Conservation (phyloP, 2,329 filamentous ascomycete genomes). For the Blastomyces percursus region DNA sequence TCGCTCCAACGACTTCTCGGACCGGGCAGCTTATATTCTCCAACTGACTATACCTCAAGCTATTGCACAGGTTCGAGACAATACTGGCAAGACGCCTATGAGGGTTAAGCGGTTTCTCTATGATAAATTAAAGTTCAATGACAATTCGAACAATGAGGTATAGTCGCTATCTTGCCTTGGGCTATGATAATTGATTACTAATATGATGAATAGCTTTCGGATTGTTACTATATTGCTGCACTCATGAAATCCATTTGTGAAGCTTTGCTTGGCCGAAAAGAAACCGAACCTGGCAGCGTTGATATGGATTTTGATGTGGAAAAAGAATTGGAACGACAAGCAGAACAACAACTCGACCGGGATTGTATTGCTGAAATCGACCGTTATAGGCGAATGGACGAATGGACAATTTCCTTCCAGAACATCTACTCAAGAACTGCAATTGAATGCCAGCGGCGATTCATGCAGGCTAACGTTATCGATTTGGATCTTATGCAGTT, state of each 20-base stretch:
- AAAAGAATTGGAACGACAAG: slow-evolving; percentile 39
- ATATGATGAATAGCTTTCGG: slow-evolving; percentile 53
- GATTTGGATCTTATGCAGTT: slow-evolving; percentile 47
- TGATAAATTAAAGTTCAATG: slow-evolving; percentile 83
- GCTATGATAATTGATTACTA: background rate
- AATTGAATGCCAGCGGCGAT: slow-evolving; percentile 46
- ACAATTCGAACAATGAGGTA: slow-evolving; percentile 73
- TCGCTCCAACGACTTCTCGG: slow-evolving; percentile 79
- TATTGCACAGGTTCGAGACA: slow-evolving; percentile 66
- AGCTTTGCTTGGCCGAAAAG: slow-evolving; percentile 39
- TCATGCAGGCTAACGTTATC: slow-evolving; percentile 44
- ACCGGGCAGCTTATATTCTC: slow-evolving; percentile 74
- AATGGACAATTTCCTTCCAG: slow-evolving; percentile 56
- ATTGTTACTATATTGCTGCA: slow-evolving; percentile 76
- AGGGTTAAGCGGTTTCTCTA: slow-evolving; percentile 73
- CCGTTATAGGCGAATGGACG: slow-evolving; percentile 52
- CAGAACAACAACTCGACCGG: slow-evolving; percentile 45
- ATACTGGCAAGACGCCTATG: slow-evolving; percentile 63
- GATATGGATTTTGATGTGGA: slow-evolving; percentile 37
- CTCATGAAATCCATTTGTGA: slow-evolving; percentile 57
- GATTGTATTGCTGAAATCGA: slow-evolving; percentile 52
- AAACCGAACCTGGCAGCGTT: slow-evolving; percentile 30
- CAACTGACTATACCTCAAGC: slow-evolving; percentile 74
- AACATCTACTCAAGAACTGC: slow-evolving; percentile 54
- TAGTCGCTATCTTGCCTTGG: slow-evolving; percentile 11